Evolutionary conservation across 1,139 yeast genomes (phyloP).

Genomic region (Debaryomyces robertsiae): DNA sequence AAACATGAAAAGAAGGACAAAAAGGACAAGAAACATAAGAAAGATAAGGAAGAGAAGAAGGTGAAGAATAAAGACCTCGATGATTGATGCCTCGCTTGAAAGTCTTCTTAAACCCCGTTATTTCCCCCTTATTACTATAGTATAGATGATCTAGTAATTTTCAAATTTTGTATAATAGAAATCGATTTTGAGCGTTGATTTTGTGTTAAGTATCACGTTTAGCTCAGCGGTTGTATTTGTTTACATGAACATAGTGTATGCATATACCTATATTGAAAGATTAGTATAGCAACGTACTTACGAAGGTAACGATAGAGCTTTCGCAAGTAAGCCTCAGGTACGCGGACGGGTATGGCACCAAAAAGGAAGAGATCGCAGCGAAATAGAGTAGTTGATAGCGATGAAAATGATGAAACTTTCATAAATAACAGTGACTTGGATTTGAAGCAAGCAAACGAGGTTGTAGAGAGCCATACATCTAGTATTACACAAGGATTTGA

Average conservation of each 20-base stretch:
- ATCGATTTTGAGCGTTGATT: neutral
- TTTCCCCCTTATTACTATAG: neutral
- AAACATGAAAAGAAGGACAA: constrained; percentile 24
- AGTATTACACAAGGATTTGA: neutral
- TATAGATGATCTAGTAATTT: constrained; percentile 3
- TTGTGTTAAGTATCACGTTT: constrained; percentile 8
- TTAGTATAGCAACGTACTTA: no score
- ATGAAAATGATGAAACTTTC: constrained; percentile 31
- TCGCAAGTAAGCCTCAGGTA: no score
- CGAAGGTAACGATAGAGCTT: no score
- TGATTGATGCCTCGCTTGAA: no score
- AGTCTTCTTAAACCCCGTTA: no score
- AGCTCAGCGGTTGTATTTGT: constrained; percentile 4
- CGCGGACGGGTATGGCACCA: constrained; percentile 7
- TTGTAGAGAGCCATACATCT: constrained; percentile 5
- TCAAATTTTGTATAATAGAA: constrained; percentile 9
- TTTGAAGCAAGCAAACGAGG: constrained; percentile 11
- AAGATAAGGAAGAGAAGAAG: constrained; percentile 23
- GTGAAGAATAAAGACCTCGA: constrained; percentile 18
- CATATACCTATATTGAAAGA: no score
- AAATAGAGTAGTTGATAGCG: constrained; percentile 15
- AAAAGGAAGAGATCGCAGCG: constrained; percentile 23
- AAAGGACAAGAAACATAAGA: constrained; percentile 29
- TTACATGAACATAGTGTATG: constrained; percentile 1
- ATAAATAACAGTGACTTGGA: constrained; percentile 45